Percentiles rank a stretch among this genome's conserved stretches.
phyloP scores from a whole-genome alignment of 805 yeast genomes.

The Cyberlindnera lachancei region DNA sequence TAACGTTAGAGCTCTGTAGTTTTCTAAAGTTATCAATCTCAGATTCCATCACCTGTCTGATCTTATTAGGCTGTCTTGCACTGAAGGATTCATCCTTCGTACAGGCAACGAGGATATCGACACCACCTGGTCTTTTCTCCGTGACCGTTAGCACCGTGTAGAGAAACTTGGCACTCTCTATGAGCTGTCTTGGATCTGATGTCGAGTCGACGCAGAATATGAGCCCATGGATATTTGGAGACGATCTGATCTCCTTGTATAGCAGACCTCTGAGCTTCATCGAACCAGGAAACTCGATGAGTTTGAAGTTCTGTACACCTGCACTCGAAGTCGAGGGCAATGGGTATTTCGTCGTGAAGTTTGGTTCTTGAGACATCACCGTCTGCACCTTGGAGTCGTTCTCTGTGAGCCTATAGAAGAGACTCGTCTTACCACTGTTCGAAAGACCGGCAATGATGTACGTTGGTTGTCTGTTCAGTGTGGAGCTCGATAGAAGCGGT shows the following conservation, averaged over 20 bases:
- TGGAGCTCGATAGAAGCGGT: too few relatives aligned
- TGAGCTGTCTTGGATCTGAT: constrained; percentile 38
- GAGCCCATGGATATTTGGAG: constrained; percentile 52
- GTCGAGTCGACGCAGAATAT: constrained; percentile 77
- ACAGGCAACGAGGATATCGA: constrained; percentile 70
- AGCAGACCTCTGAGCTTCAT: constrained; percentile 57
- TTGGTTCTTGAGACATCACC: constrained; percentile 48
- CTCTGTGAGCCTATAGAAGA: constrained; percentile 33
- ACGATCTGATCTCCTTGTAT: constrained; percentile 36
- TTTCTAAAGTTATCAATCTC: constrained; percentile 54
- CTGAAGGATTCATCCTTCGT: constrained; percentile 85
- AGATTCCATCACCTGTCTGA: constrained; percentile 49
- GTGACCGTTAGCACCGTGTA: constrained; percentile 52
- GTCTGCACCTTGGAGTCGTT: constrained; percentile 27
- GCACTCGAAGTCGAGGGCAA: constrained; percentile 34
- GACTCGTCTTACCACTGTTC: constrained; percentile 58
- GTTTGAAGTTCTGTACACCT: constrained; percentile 30
- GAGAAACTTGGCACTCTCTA: constrained; percentile 50
- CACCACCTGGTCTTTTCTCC: constrained; percentile 60
- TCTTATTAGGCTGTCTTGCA: constrained; percentile 60
- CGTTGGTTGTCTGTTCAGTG: constrained; percentile 41
- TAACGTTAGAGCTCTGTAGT: constrained; percentile 34
- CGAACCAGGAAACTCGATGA: constrained; percentile 89
- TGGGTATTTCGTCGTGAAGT: constrained; percentile 27
- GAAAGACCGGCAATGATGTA: constrained; percentile 60